These are phyloP conservation scores for Cyberlindnera bimundalis DNA, from an alignment of 805 yeast species.

Conservation along the genomic window DNA sequence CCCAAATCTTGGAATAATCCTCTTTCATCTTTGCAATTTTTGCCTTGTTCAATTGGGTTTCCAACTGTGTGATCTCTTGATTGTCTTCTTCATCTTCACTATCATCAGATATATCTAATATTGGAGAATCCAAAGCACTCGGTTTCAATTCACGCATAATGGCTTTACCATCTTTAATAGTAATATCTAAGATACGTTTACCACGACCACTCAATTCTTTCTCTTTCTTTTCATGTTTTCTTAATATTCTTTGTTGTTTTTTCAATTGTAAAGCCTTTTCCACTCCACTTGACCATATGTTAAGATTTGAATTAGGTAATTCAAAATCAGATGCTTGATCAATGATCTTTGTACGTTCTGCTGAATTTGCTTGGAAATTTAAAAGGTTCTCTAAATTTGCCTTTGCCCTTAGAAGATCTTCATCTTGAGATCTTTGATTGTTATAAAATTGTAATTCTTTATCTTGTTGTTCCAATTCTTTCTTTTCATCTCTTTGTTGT, in stretches of 20 bases:
- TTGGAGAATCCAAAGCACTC: neutral
- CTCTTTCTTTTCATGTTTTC: slow-evolving; percentile 60
- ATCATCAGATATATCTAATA: slow-evolving; percentile 26
- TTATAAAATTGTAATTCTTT: slow-evolving; percentile 44
- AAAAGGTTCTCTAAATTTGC: slow-evolving; percentile 68
- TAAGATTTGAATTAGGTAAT: slow-evolving; percentile 46
- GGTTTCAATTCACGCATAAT: slow-evolving; percentile 37
- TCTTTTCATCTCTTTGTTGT: slow-evolving; percentile 33
- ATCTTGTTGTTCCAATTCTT: slow-evolving; percentile 39
- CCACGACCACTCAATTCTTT: slow-evolving; percentile 68
- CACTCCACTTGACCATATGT: slow-evolving; percentile 77
- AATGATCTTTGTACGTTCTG: slow-evolving; percentile 86
- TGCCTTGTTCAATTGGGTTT: slow-evolving; percentile 28
- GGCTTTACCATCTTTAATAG: slow-evolving; percentile 78
- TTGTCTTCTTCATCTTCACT: slow-evolving; percentile 35
- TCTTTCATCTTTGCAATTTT: slow-evolving; percentile 33
- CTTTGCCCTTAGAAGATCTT: slow-evolving; percentile 66
- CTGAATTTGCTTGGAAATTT: slow-evolving; percentile 79
- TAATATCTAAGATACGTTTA: slow-evolving; percentile 69
- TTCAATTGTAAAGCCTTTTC: slow-evolving; percentile 87
- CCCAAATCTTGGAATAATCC: slow-evolving; percentile 49
- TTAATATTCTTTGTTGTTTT: slow-evolving; percentile 72
- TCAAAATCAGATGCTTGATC: slow-evolving; percentile 92
- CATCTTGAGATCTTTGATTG: slow-evolving; percentile 40
- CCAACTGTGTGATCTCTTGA: slow-evolving; percentile 30